These are phyloP conservation scores for Tulasnella sp. DNA, from an alignment of 768 basidiomycete genomes.

Conservation along the genomic window DNA sequence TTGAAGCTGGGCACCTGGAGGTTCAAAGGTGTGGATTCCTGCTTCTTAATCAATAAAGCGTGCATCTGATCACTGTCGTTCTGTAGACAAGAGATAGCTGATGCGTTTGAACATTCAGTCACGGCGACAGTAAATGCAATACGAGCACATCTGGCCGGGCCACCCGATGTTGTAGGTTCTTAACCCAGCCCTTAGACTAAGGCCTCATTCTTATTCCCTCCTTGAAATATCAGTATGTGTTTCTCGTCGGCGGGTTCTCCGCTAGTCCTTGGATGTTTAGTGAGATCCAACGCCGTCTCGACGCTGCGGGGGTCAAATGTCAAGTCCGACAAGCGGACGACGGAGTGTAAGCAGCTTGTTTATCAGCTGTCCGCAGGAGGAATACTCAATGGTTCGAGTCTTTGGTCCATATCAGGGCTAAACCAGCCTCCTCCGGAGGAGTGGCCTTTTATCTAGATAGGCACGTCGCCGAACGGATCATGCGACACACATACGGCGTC, in stretches of 20 bases:
- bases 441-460: conserved; percentile 83
- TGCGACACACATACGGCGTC: conserved; percentile 79
- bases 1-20: not conserved
- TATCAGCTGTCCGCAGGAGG: not conserved
- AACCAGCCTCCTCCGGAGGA: conserved; percentile 80
- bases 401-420: conserved; percentile 51
- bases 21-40: conserved; percentile 40
- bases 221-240: conserved; percentile 55
- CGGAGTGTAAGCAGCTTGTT: conserved; percentile 55
- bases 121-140: conserved; percentile 42
- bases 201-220: too few species aligned
- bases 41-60: too few species aligned
- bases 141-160: conserved; percentile 38
- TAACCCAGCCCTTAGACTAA: too few species aligned
- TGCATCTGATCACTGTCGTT: too few species aligned
- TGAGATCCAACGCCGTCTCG: conserved; percentile 68
- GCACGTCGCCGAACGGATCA: conserved; percentile 75
- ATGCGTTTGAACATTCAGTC: conserved; percentile 48
- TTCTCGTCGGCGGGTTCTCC: conserved; percentile 79
- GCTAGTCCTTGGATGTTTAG: conserved; percentile 76
- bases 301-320: conserved; percentile 45
- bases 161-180: conserved; percentile 35
- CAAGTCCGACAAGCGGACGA: conserved; percentile 71
- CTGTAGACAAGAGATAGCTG: conserved; percentile 34
- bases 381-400: not conserved